phyloP scores from a whole-genome alignment of 2,329 filamentous ascomycete species.

The Parafenestella ontariensis region DNA sequence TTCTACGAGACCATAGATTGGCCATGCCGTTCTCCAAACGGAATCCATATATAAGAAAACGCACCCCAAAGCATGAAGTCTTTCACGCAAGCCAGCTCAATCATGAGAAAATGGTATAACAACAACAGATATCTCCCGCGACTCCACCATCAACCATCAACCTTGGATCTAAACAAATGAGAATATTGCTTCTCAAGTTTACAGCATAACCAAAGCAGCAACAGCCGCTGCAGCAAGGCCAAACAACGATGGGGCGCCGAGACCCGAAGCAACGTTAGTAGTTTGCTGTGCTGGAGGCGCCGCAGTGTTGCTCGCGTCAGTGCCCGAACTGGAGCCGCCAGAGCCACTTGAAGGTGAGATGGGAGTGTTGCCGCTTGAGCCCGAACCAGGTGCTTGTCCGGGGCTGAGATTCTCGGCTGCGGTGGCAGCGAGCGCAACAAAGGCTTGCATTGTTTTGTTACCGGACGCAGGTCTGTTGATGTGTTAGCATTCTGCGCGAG shows the following conservation, averaged over 20 bases:
- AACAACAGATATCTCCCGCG: conserved; percentile 14
- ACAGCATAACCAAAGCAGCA: conserved; percentile 37
- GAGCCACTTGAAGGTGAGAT: conserved; percentile 12
- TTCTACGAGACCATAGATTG: neutral
- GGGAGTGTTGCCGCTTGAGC: conserved; percentile 8
- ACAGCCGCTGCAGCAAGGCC: conserved; percentile 34
- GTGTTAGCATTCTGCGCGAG: conserved; percentile 23
- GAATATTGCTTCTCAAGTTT: conserved; percentile 3
- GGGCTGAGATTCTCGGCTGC: conserved; percentile 53
- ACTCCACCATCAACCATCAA: neutral
- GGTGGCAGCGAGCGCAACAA: conserved; percentile 46
- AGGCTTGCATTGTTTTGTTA: conserved; percentile 45
- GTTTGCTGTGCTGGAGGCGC: conserved; percentile 32
- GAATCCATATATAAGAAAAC: conserved; percentile 7
- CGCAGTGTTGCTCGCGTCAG: conserved; percentile 15
- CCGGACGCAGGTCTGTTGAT: conserved; percentile 36
- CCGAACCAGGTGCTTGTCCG: conserved; percentile 38
- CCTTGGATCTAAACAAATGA: neutral
- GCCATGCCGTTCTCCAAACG: conserved; percentile 3
- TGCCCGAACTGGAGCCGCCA: conserved; percentile 8
- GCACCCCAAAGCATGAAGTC: conserved; percentile 7
- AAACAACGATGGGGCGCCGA: conserved; percentile 32
- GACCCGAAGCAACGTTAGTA: conserved; percentile 32
- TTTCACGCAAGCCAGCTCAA: conserved; percentile 26
- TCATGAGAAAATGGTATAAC: conserved; percentile 32